Base-by-base conservation (phyloP, 495 filamentous ascomycete genomes). In the Hypoxylon fragiforme region DNA sequence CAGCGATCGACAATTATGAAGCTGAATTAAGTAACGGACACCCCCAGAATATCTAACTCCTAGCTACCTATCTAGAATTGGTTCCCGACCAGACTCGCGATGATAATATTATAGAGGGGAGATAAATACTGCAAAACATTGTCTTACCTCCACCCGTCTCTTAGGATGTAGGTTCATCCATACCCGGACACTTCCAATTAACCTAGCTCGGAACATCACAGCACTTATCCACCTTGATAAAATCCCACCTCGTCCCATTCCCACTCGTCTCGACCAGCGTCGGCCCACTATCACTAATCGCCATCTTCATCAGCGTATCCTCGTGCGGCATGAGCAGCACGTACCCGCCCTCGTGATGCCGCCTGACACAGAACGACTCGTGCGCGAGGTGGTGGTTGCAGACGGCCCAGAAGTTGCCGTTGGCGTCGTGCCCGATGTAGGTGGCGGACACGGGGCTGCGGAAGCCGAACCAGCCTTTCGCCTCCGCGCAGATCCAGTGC, bases 401-500 rank as follows among this genome's bases (percentile, higher is more conserved):
- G 3, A 11, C 1, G 11, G 41, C 15, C 3, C 1, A 1, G 14
- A 24, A 12, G 9, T 32, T 2, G 15, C 41, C 24, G n/a, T 44
- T 32, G 11, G 3, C 1, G 15, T 44, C 41, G 15, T 26, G 41
- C 3, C 41, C 15, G 0, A 24, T 18, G 15, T 32, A 19, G 0
- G 14, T 15, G n/a, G 15, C 32, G 20, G 11, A 15, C 28, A 26
- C 2, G 16, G 11, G 28, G n/a, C 7, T 34, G 3, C 53, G 56
- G 54, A 74, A 74, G 3, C 71, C 71, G 14, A 74, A 50, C 70
- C 71, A 74, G 32, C 71, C 71, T 24, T 69, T 56, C 11, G 50
- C 66, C 51, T 74, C 71, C 32, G 69, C 53, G 40, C 71, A 74
- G n/a, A 19, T 39, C 71, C 71, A 74, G 49, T 74, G 64, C 12